A percentile compares a stretch with the other conserved stretches of the same genome.
Evolutionary conservation across 352 stramenopile species (phyloP).

Genomic region (Phytophthora sp.): DNA sequence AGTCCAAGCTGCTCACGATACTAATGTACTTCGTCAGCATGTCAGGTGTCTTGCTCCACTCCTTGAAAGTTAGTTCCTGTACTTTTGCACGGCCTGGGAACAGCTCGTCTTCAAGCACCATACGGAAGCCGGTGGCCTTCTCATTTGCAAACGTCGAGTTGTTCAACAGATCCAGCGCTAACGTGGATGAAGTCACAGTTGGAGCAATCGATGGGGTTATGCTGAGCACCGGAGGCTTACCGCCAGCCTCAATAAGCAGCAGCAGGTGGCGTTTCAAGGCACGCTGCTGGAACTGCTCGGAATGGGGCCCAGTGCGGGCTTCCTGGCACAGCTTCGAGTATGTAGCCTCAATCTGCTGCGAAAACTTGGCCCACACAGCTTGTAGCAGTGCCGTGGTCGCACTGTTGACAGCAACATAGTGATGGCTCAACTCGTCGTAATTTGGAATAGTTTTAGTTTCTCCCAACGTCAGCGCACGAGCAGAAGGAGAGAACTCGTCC

Average conservation of each 20-base stretch:
- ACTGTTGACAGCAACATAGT: constrained; percentile 67
- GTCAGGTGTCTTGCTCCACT: constrained; percentile 75
- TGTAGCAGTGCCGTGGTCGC: constrained; percentile 71
- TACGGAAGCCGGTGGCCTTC: constrained; percentile 62
- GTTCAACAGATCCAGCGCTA: constrained; percentile 65
- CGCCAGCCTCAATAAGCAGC: constrained; percentile 62
- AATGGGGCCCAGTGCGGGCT: constrained; percentile 55
- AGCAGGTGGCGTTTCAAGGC: constrained; percentile 71
- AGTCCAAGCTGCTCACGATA: constrained; percentile 70
- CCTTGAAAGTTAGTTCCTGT: constrained; percentile 69
- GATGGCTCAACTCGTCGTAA: constrained; percentile 68
- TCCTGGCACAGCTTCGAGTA: constrained; percentile 58
- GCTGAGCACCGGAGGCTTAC: constrained; percentile 53
- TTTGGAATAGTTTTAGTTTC: constrained; percentile 67
- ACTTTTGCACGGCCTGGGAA: constrained; percentile 65
- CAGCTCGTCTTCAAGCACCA: constrained; percentile 67
- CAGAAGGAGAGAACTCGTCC: constrained; percentile 66
- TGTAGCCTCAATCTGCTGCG: constrained; percentile 58
- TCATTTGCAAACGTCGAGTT: constrained; percentile 79
- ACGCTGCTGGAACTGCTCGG: constrained; percentile 79
- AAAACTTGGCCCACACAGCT: constrained; percentile 72
- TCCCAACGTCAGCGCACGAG: constrained; percentile 61
- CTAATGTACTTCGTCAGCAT: constrained; percentile 85
- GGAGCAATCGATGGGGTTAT: constrained; percentile 48
- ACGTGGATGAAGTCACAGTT: constrained; percentile 47